Evolutionary conservation across 768 basidiomycete species (phyloP).

Genomic region (Agaricus bisporus): DNA sequence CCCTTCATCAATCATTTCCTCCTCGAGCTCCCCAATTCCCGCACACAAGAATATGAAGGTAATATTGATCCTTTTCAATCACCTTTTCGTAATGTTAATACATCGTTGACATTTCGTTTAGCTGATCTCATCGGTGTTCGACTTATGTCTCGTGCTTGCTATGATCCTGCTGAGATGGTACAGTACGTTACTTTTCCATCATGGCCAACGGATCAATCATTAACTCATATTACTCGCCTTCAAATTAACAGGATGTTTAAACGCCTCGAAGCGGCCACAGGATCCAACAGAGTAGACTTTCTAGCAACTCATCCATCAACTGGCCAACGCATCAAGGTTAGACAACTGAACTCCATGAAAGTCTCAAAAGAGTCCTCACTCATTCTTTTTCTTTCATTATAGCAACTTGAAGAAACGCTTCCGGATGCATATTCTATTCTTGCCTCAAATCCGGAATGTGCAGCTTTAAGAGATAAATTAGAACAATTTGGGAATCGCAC

Average conservation of each 20-base stretch:
- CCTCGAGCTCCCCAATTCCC: slow-evolving; percentile 75
- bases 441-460: slow-evolving; percentile 52
- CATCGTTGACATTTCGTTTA: slow-evolving; percentile 19
- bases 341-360: slow-evolving; percentile 9
- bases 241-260: slow-evolving; percentile 53
- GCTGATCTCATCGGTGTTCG: slow-evolving; percentile 85
- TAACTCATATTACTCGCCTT: background rate
- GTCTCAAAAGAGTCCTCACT: background rate
- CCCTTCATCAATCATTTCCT: slow-evolving; percentile 41
- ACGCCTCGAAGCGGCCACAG: slow-evolving; percentile 43
- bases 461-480: slow-evolving; percentile 30
- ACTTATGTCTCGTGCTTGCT: slow-evolving; percentile 82
- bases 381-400: background rate
- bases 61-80: background rate
- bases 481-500: slow-evolving; percentile 23
- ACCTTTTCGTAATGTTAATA: background rate
- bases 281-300: slow-evolving; percentile 41
- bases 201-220: background rate
- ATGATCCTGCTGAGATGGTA: slow-evolving; percentile 71
- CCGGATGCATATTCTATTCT: slow-evolving; percentile 53
- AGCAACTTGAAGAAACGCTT: slow-evolving; percentile 49
- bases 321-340: slow-evolving; percentile 63
- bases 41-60: slow-evolving; percentile 82
- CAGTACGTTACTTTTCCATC: slow-evolving; percentile 37
- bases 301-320: slow-evolving; percentile 79